These are phyloP conservation scores for Begonia loranthoides DNA, from an alignment of 306 rosid species.

Conservation along the genomic window DNA sequence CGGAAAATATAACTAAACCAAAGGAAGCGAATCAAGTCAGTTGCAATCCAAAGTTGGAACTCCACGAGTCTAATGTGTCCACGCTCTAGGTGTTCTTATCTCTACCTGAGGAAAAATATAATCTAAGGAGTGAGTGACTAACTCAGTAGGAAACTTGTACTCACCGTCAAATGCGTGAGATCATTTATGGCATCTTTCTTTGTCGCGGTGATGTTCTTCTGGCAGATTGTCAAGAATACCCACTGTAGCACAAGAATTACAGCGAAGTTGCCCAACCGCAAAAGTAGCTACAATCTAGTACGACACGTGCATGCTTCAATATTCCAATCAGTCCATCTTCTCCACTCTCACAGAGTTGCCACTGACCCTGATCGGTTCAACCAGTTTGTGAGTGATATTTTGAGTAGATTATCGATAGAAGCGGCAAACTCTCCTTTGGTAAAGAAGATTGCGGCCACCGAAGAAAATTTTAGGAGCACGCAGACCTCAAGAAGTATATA, in stretches of 20 bases:
- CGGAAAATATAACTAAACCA: too few species aligned
- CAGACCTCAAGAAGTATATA: too few species aligned
- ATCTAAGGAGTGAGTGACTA: too few species aligned
- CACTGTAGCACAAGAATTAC: constrained; percentile 18
- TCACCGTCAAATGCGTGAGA: constrained; percentile 8
- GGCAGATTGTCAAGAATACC: constrained; percentile 24
- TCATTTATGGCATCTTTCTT: constrained; percentile 20
- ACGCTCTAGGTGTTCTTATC: too few species aligned
- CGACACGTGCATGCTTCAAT: constrained; percentile 27
- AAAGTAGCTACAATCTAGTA: constrained; percentile 29
- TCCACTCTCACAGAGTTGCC: fast-evolving
- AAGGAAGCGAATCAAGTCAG: too few species aligned
- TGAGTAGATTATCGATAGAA: background rate
- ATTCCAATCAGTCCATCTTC: constrained; percentile 17
- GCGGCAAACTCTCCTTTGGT: background rate
- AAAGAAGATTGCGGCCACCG: background rate
- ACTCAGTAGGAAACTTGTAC: too few species aligned
- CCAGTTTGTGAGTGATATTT: background rate
- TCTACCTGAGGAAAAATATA: too few species aligned
- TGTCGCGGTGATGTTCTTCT: constrained; percentile 36
- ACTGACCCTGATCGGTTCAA: constrained; percentile 4
- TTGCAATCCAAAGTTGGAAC: too few species aligned
- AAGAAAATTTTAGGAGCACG: background rate
- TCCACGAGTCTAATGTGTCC: too few species aligned
- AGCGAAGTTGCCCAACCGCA: constrained; percentile 22